Evolutionary conservation across 2,329 filamentous ascomycete species (phyloP), one percentile per base, ranked within the genome.

Genomic region (Diplodia seriata): DNA sequence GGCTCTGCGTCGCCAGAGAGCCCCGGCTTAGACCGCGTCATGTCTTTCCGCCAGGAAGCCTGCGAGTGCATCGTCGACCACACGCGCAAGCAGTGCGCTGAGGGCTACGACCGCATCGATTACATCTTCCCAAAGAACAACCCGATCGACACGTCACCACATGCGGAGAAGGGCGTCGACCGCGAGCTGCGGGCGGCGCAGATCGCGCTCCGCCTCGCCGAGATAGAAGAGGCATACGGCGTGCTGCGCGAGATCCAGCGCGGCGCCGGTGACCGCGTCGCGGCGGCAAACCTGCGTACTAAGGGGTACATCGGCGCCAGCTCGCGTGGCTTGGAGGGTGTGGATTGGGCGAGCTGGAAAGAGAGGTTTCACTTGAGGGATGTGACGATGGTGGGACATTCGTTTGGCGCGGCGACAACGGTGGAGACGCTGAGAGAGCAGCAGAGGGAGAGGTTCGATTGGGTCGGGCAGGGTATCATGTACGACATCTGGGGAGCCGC

Each of bases 351-450:
- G 0, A 76, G 79, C 11, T 91, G 88, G 89, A 82, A 82, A 68
- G 79, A 80, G 2, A 79, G 85, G 2, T 85, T 91, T 69, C 82
- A 86, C 66, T 77, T 86, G 4, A 77, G 84, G 33, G 82, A 86
- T 59, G 85, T 89, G 20, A 90, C 87, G 1, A 82, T 86, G 68
- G 85, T 89, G 71, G 88, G 89, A 0, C 89, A 91, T 73, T 89
- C 86, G 1, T 91, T 91, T 71, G 89, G 89, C 20, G 88, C 87
- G 2, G 88, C 88, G 9, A 90, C 88, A 0, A 83, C 85, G 0
- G 83, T 89, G 1, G 87, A 90, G 72, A 81, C 88, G 5, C 80
- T 89, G 40, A 81, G 89, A 23, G 81, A 86, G 62, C 76, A 80
- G 31, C 49, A 55, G 38, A 49, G 61, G 12, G 81, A 86, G 26